Base-by-base conservation (phyloP, 2,329 filamentous ascomycete species). In the Neurospora sp. region DNA sequence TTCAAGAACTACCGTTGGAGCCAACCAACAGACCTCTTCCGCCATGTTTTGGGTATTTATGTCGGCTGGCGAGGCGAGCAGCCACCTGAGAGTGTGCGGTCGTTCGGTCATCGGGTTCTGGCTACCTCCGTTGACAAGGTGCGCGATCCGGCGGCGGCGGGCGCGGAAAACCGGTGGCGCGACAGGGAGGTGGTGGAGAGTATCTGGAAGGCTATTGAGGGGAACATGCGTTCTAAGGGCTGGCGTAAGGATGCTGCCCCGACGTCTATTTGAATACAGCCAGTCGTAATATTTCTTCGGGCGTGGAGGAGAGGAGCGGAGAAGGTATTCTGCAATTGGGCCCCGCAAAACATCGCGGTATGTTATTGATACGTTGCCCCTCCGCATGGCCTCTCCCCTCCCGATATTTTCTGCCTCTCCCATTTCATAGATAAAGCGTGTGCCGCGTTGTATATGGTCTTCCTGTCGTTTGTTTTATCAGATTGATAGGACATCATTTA, bases 1-100 rank as follows among this genome's bases (percentile, higher is more conserved):
- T 99, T 99, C 83, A 97, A 97, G 82, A 92, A 89, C 75, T 99
- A 99, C 86, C 97, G 97, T 81, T 99, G 96, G 93, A 90, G 90
- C 75, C 90, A 91, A 70, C 92, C 96, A 0, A 86, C 89, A 15
- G 96, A 98, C 77, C 85, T 99, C 67, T 99, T 99, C 83, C 89
- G 89, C 74, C 92, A 97, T 77, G 92, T 93, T 2, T 85, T 93
- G 15, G 96, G 96, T 70, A 84, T 99, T 67, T 97, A 93, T 77
- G 89, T 99, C 2, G 96, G 96, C 3, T 98, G 93, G 93, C 88
- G 91, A 72, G 93, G 92, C 67, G 94, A 98, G 77, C 86, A 89
- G 72, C 81, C 90, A 3, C 96, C 96, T 1, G 87, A 91, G 69
- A 90, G 88, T 58, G 90, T 99, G 43, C 90, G 89, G 74, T 88